phyloP scores from a whole-genome alignment of 306 rosid genomes.

The Acacia confusa region DNA sequence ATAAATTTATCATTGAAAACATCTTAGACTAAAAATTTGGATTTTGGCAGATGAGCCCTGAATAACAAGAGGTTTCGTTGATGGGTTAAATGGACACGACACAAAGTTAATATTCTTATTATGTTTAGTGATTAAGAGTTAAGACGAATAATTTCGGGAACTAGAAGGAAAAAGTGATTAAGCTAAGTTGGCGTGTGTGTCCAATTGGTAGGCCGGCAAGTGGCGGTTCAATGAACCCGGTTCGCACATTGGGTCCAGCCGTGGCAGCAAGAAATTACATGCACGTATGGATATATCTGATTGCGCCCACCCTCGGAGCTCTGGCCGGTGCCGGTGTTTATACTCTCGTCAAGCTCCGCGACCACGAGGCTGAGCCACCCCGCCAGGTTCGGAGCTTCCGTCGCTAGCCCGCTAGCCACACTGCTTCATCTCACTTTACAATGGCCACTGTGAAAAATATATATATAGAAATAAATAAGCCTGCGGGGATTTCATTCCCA shows the following conservation, averaged over 20 bases:
- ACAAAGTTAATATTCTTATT: too few relatives aligned
- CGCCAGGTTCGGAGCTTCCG: constrained; percentile 69
- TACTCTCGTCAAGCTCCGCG: constrained; percentile 68
- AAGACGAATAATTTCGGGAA: too few relatives aligned
- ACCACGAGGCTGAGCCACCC: constrained; percentile 40
- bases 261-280: constrained; percentile 82
- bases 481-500: neutral
- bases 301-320: constrained; percentile 87
- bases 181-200: neutral
- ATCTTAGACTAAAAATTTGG: too few relatives aligned
- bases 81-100: neutral
- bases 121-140: neutral
- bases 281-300: constrained; percentile 70
- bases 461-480: neutral
- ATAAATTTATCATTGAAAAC: too few relatives aligned
- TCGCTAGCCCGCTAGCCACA: constrained; percentile 44
- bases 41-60: too few relatives aligned
- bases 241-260: constrained; percentile 94
- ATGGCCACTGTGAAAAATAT: neutral
- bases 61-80: too few relatives aligned
- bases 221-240: constrained; percentile 96
- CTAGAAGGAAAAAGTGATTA: neutral
- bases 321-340: constrained; percentile 76
- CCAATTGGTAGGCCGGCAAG: constrained; percentile 61
- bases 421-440: neutral